A percentile compares a stretch with the other conserved stretches of the same genome.
Conservation (phyloP, 2,329 filamentous ascomycete genomes). For the Botryotinia convoluta region DNA sequence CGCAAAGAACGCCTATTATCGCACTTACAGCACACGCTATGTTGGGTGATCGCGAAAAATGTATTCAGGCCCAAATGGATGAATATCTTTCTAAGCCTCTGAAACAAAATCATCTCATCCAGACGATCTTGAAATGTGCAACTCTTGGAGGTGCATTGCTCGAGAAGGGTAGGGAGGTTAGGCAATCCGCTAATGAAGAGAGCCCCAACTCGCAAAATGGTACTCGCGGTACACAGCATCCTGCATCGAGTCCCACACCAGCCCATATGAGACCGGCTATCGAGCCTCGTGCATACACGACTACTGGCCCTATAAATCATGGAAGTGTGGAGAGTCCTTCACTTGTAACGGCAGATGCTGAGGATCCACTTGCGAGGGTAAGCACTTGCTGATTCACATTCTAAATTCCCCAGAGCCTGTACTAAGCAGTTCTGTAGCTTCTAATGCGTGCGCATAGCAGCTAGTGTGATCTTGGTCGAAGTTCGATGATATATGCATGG, state of each 20-base stretch:
- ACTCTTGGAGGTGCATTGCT: conserved; percentile 82
- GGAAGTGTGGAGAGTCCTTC: conserved; percentile 62
- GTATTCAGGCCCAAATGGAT: conserved; percentile 98
- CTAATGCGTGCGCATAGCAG: conserved; percentile 39
- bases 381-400: conserved; percentile 24
- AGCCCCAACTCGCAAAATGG: conserved; percentile 29
- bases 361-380: conserved; percentile 47
- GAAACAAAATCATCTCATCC: conserved; percentile 95
- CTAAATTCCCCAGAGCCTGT: conserved; percentile 17
- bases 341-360: conserved; percentile 57
- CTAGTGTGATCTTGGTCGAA: conserved; percentile 22
- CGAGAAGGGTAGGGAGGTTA: conserved; percentile 67
- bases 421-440: conserved; percentile 34
- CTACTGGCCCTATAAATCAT: conserved; percentile 55
- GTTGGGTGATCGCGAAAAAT: conserved; percentile 97
- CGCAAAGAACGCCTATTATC: conserved; percentile 89
- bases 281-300: conserved; percentile 66
- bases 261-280: conserved; percentile 48
- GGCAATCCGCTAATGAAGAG: conserved; percentile 39
- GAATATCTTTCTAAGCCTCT: conserved; percentile 96
- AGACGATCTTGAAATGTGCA: conserved; percentile 95
- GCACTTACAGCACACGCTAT: conserved; percentile 97
- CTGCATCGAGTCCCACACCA: conserved; percentile 25
- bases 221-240: conserved; percentile 17
- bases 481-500: conserved; percentile 15